These are phyloP conservation scores for Parmelia sp. DNA, from an alignment of 495 filamentous ascomycete genomes.

Conservation along the genomic window DNA sequence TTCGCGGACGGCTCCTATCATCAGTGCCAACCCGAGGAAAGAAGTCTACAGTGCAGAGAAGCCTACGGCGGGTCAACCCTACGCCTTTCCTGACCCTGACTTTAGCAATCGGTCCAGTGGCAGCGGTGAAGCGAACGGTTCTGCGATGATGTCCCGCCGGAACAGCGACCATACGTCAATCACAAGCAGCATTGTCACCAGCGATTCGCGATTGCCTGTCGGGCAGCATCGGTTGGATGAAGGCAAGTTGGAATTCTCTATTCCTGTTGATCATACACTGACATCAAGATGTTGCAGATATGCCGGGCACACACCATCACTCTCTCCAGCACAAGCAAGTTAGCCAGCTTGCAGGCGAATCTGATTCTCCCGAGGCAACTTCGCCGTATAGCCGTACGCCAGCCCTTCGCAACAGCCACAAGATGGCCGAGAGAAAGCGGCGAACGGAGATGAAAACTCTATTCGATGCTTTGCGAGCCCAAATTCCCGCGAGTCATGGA, in stretches of 20 bases:
- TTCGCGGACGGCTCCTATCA: constrained; percentile 64
- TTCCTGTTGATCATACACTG: neutral
- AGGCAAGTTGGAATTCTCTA: constrained; percentile 28
- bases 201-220: constrained; percentile 60
- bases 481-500: constrained; percentile 79
- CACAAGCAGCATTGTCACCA: constrained; percentile 65
- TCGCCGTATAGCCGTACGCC: constrained; percentile 92
- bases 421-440: constrained; percentile 91
- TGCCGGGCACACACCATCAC: constrained; percentile 57
- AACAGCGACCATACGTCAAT: constrained; percentile 69
- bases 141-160: constrained; percentile 51
- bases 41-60: constrained; percentile 74
- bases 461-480: constrained; percentile 76
- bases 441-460: constrained; percentile 97
- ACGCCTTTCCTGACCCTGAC: constrained; percentile 75
- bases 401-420: constrained; percentile 90
- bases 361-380: constrained; percentile 45
- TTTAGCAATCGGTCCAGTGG: constrained; percentile 47
- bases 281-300: constrained; percentile 20
- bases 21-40: constrained; percentile 68
- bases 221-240: constrained; percentile 63
- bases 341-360: constrained; percentile 57
- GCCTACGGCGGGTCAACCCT: constrained; percentile 74
- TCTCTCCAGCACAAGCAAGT: constrained; percentile 69
- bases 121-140: constrained; percentile 40